A percentile compares a stretch with the other conserved stretches of the same genome.
Evolutionary conservation across 2,329 filamentous ascomycete genomes (phyloP).

Genomic region (Talaromyces sp.): DNA sequence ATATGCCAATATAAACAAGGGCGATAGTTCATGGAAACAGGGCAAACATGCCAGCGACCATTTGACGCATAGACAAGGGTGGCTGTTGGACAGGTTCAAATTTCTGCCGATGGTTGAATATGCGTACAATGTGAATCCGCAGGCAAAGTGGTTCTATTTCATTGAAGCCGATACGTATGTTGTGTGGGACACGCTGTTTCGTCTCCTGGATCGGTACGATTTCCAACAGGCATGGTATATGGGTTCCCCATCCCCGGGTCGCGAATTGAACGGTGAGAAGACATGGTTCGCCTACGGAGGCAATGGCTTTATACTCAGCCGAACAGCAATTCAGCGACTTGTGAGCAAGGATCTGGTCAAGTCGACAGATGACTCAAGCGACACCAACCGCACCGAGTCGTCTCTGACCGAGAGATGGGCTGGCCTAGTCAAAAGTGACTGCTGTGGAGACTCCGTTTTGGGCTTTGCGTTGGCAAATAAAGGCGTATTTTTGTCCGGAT

Average conservation of each 20-base stretch:
- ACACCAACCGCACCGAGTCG: conserved; percentile 40
- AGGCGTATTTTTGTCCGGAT: conserved; percentile 45
- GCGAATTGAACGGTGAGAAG: conserved; percentile 27
- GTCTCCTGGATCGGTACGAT: conserved; percentile 52
- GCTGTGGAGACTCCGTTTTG: conserved; percentile 53
- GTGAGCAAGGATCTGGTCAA: conserved; percentile 41
- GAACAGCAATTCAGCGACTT: conserved; percentile 46
- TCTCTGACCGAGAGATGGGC: conserved; percentile 42
- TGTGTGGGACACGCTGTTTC: conserved; percentile 51
- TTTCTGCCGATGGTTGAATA: conserved; percentile 55
- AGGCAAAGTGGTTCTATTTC: conserved; percentile 58
- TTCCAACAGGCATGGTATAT: conserved; percentile 49
- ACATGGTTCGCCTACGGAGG: conserved; percentile 53
- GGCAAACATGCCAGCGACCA: conserved; percentile 26
- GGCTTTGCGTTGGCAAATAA: conserved; percentile 47
- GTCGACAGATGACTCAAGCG: conserved; percentile 13
- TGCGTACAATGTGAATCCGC: conserved; percentile 41
- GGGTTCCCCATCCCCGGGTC: conserved; percentile 52
- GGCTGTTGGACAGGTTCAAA: conserved; percentile 58
- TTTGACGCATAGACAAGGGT: conserved; percentile 34
- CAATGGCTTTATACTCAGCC: conserved; percentile 51
- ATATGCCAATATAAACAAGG: conserved; percentile 31
- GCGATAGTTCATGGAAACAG: conserved; percentile 34
- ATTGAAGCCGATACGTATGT: conserved; percentile 58
- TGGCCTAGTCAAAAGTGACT: conserved; percentile 45